Evolutionary conservation across 345 rosid genomes (phyloP).

Genomic region (Acer negundo): DNA sequence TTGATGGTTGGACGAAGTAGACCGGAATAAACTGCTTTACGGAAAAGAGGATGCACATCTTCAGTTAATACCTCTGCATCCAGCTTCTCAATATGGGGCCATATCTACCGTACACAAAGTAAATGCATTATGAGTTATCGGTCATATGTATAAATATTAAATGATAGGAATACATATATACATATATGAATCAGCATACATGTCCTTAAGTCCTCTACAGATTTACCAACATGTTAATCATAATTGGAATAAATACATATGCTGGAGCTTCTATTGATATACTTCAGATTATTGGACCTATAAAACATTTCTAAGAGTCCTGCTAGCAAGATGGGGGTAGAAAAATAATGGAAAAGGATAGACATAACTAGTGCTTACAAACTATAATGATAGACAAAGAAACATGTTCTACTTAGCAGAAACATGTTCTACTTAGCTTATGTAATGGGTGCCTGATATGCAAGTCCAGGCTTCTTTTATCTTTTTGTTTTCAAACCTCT

Average conservation of each 20-base stretch:
- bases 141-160: neutral
- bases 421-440: neutral
- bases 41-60: conserved; percentile 75
- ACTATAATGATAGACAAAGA: neutral
- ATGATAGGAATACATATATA: neutral
- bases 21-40: conserved; percentile 69
- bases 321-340: neutral
- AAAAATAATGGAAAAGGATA: neutral
- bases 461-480: neutral
- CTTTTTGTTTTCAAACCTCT: neutral
- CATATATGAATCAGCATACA: neutral
- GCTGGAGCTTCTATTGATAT: neutral
- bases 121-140: neutral
- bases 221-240: neutral
- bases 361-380: neutral
- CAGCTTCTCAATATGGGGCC: conserved; percentile 81
- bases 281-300: neutral
- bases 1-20: conserved; percentile 40
- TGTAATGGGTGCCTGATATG: neutral
- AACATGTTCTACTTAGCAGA: neutral
- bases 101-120: conserved; percentile 54
- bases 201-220: neutral
- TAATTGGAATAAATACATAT: neutral
- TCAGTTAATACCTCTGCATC: conserved; percentile 64
- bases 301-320: neutral